Evolutionary conservation across 1,284 basidiomycete genomes (phyloP), one percentile per base, ranked within the genome.

Genomic region (Cystobasidium pallidum): DNA sequence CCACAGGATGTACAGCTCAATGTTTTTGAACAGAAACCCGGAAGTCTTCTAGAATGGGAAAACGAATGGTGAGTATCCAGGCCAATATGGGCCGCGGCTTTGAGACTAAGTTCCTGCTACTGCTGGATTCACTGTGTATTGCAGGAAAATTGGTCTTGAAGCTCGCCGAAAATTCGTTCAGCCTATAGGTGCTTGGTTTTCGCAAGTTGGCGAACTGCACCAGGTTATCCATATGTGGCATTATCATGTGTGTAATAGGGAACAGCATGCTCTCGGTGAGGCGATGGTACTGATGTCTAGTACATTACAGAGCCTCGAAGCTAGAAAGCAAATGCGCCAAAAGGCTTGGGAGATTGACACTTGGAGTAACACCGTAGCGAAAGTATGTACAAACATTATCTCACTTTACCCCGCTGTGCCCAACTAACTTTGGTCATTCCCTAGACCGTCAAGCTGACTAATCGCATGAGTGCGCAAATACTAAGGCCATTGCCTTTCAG

Each of bases 131-230:
- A 54, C 71, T 65, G 45, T 36, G 75, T 91, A 86, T 91, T 72
- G 86, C 85, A 79, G 93, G 93, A 4, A 89, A 94, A 70, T 92
- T 94, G 80, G 93, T 91, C 63, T 68, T 2, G 65, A 78, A 75
- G 77, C 75, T 68, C 26, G 75, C 63, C 17, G 77, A 73, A 49
- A 17, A 19, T 19, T 74, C 41, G 65, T 83, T 80, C 86, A 87
- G 71, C 94, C 94, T 26, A 88, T 94, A 11, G 94, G 92, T 54
- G 93, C 93, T 17, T 96, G 92, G 91, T 96, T 94, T 82, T 89
- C 90, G 52, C 94, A 96, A 82, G 86, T 94, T 55, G 94, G 94
- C 54, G 86, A 89, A 68, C 83, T 95, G 66, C 92, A 95, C 81
- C 77, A 78, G 51, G 79, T 80, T 52, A 67, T 72, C 66, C 75